Base-by-base conservation (phyloP, 495 filamentous ascomycete species). In the Aspergillus affinis region DNA sequence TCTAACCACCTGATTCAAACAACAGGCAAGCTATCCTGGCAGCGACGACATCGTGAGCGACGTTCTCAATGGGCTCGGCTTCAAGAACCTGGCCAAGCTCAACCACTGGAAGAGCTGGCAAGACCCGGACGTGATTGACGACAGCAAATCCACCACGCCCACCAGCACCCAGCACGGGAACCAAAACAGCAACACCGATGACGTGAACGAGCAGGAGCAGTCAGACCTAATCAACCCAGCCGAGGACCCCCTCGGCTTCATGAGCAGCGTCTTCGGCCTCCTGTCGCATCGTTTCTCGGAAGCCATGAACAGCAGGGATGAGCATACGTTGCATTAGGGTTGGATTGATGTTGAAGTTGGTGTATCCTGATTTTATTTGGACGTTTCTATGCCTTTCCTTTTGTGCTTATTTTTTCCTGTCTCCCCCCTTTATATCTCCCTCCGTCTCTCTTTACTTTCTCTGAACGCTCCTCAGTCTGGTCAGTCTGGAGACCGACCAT, bases 231-330 rank as follows among this genome's bases (percentile, higher is more conserved):
- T 59, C 6, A 58, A 51, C 36, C 60, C 66, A 3, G 23, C 61
- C 9, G 49, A 68, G 0, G 65, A 77, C 36, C 32, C 72, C 3
- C 51, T 59, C 0, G 32, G 60, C 12, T 67, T 75, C 46, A 56
- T 73, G 19, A 57, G 54, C 20, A 60, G 61, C 13, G 19, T 78
- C 15, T 60, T 68, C 18, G 51, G 51, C 8, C 23, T 51, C 8
- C 21, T 77, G 23, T 58, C 59, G 48, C 47, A 65, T 54, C 60
- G 63, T 32, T 54, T 75, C 13, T 63, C 58, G 2, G 55, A 71
- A 50, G 48, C 55, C 48, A n/a, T 72, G 26, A 60, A 75, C 61
- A 72, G 71, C 29, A 71, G 68, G 21, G 75, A 78, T 58, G 75
- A 78, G 63, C 17, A 69, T 50, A 61, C 57, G 8, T 49, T 76